phyloP scores from a whole-genome alignment of 1,139 yeast genomes.

The Lodderomyces jiufengensis region DNA sequence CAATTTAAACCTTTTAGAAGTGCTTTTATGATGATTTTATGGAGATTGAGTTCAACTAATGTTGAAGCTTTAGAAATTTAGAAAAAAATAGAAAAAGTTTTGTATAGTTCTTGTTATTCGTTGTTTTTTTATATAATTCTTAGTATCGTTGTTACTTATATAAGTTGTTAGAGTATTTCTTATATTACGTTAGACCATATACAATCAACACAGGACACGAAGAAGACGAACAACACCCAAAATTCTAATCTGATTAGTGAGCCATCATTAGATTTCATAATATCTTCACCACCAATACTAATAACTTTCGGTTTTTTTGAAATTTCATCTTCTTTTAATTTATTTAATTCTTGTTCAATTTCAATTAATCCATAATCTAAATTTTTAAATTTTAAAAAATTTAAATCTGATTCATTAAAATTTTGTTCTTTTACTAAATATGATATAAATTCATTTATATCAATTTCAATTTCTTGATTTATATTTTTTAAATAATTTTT shows the following conservation, averaged over 20 bases:
- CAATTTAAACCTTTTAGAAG: conserved; percentile 65
- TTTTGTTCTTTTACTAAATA: conserved; percentile 29
- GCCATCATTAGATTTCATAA: conserved; percentile 2
- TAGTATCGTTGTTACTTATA: too few species aligned
- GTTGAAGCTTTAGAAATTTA: conserved; percentile 43
- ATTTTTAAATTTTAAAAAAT: conserved; percentile 20
- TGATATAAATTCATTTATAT: conserved; percentile 28
- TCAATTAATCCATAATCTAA: conserved; percentile 37
- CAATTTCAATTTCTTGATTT: conserved; percentile 17
- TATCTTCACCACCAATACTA: conserved; percentile 34
- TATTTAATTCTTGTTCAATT: conserved; percentile 36
- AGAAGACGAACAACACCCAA: too few species aligned
- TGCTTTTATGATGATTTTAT: conserved; percentile 66
- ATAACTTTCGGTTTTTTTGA: conserved; percentile 17
- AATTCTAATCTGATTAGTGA: not conserved
- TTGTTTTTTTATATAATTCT: too few species aligned
- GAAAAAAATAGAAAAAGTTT: conserved; percentile 6
- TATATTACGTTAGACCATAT: too few species aligned
- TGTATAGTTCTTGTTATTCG: too few species aligned
- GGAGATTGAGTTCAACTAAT: conserved; percentile 65
- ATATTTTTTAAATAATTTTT: too few species aligned
- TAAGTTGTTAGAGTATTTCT: too few species aligned
- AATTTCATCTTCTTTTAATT: conserved; percentile 20
- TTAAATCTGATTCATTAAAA: conserved; percentile 26
- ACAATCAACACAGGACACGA: too few species aligned